Conservation (phyloP, 2,329 filamentous ascomycete species). For the Botrytis squamosa region DNA sequence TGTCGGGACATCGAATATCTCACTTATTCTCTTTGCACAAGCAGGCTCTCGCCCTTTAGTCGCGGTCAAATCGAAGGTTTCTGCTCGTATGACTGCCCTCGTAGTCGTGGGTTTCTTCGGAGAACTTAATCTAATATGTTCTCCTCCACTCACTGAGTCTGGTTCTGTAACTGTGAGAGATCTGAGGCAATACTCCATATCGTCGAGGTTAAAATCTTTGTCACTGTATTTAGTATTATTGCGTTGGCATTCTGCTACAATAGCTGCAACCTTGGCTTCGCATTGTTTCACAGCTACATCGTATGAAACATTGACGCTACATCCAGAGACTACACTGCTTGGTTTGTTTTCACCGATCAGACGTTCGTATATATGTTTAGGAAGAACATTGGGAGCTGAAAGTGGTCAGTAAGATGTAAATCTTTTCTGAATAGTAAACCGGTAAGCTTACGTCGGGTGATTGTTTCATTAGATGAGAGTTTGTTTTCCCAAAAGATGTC, state of each 20-base stretch:
- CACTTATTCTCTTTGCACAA: slow-evolving; percentile 60
- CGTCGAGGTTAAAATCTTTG: slow-evolving; percentile 75
- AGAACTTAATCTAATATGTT: not conserved
- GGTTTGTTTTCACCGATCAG: not conserved
- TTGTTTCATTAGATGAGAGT: not conserved
- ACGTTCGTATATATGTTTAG: slow-evolving; percentile 9
- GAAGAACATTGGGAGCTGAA: slow-evolving; percentile 14
- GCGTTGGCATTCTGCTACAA: slow-evolving; percentile 62
- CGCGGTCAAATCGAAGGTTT: slow-evolving; percentile 18
- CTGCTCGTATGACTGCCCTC: slow-evolving; percentile 19
- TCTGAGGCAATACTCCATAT: slow-evolving; percentile 25
- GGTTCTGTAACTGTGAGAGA: slow-evolving; percentile 14
- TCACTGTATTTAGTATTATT: slow-evolving; percentile 81
- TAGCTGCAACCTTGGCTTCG: slow-evolving; percentile 58
- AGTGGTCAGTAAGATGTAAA: not conserved
- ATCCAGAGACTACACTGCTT: not conserved
- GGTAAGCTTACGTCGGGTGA: not conserved
- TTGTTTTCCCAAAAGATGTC: slow-evolving; percentile 17
- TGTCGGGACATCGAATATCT: slow-evolving; percentile 73
- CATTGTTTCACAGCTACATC: slow-evolving; percentile 69
- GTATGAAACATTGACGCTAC: slow-evolving; percentile 56
- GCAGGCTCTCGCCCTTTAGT: slow-evolving; percentile 26
- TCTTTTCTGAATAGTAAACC: not conserved
- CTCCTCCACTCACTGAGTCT: not conserved
- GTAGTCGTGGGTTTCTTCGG: not conserved